A percentile compares a stretch with the other conserved stretches of the same genome.
phyloP scores from a whole-genome alignment of 345 rosid species.

The Brassica nigra region DNA sequence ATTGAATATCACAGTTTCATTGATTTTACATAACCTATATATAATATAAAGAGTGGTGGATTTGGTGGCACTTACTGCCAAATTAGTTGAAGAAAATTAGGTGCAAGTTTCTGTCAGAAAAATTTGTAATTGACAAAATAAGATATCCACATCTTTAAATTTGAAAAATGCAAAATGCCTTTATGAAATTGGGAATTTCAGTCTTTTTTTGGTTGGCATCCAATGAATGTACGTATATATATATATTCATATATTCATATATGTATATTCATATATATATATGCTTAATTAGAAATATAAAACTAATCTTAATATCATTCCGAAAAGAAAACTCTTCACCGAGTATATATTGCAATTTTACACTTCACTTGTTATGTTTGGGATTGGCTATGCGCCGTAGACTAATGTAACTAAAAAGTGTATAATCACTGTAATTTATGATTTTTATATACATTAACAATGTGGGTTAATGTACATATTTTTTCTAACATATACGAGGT shows the following conservation, averaged over 20 bases:
- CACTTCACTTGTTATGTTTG: not conserved
- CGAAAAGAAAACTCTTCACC: too few relatives aligned
- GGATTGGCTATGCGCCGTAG: not conserved
- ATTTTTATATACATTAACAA: not conserved
- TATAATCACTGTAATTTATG: not conserved
- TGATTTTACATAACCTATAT: not conserved
- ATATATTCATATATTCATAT: too few relatives aligned
- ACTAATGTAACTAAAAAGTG: not conserved
- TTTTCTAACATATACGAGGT: slow-evolving; percentile 11
- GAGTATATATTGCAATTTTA: not conserved
- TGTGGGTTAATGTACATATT: not conserved
- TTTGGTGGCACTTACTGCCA: slow-evolving; percentile 27
- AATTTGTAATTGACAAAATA: slow-evolving; percentile 1
- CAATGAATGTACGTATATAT: not conserved
- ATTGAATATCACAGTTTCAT: slow-evolving; percentile 2
- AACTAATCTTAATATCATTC: too few relatives aligned
- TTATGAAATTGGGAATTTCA: not conserved
- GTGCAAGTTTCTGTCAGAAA: slow-evolving; percentile 24
- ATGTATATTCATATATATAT: too few relatives aligned
- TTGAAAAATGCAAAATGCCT: not conserved
- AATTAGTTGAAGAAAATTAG: slow-evolving; percentile 29
- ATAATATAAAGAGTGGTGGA: slow-evolving; percentile 23
- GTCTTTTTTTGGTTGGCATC: not conserved
- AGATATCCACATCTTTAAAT: not conserved
- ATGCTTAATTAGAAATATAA: too few relatives aligned